These are phyloP conservation scores for Zalaria sp. DNA, from an alignment of 2,329 filamentous ascomycete species.

Conservation along the genomic window DNA sequence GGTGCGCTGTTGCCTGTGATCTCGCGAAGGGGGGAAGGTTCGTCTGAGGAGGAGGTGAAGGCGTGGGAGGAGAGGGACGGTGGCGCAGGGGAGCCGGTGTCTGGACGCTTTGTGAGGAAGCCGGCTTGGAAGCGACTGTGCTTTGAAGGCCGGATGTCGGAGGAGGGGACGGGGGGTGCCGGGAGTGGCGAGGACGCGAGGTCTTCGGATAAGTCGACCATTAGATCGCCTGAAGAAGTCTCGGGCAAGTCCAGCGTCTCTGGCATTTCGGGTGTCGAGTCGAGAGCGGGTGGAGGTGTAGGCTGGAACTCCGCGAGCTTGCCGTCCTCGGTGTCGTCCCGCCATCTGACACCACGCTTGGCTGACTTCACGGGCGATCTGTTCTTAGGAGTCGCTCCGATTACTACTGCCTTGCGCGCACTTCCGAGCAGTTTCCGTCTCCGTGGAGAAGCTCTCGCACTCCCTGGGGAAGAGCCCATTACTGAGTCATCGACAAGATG, in stretches of 20 bases:
- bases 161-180: conserved; percentile 41
- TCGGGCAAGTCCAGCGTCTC: conserved; percentile 7
- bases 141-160: conserved; percentile 38
- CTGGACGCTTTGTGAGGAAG: conserved; percentile 56
- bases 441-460: conserved; percentile 61
- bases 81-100: conserved; percentile 29
- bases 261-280: conserved; percentile 38
- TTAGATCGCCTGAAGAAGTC: conserved; percentile 12
- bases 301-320: conserved; percentile 81
- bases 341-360: conserved; percentile 78
- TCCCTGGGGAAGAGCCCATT: conserved; percentile 11
- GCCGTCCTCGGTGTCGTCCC: conserved; percentile 77
- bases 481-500: conserved; percentile 19
- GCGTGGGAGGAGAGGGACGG: conserved; percentile 44
- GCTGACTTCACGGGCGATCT: conserved; percentile 42
- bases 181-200: conserved; percentile 42
- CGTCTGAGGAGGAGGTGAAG: conserved; percentile 39
- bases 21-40: conserved; percentile 33
- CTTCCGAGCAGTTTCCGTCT: conserved; percentile 48
- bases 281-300: conserved; percentile 59
- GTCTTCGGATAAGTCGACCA: conserved; percentile 7
- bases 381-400: conserved; percentile 62
- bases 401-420: conserved; percentile 52
- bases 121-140: conserved; percentile 73
- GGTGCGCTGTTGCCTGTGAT: conserved; percentile 27